These are phyloP conservation scores for Scorias spongiosa DNA, from an alignment of 2,329 filamentous ascomycete species.

Conservation along the genomic window DNA sequence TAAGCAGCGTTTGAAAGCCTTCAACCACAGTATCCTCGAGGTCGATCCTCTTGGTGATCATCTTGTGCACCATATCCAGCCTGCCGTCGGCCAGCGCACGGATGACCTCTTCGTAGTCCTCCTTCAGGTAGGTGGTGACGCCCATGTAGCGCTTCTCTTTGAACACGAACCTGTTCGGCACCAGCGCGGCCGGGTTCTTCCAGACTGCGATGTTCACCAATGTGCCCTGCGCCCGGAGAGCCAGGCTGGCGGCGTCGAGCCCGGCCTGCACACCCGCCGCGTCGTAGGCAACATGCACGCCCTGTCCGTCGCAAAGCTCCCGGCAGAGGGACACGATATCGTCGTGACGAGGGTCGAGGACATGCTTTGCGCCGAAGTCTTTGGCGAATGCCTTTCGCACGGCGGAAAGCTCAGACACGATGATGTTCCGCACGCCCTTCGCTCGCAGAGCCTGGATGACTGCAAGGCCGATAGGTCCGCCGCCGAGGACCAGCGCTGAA, in stretches of 20 bases:
- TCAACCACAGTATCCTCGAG: constrained; percentile 32
- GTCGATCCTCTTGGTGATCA: constrained; percentile 35
- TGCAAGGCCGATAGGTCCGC: constrained; percentile 38
- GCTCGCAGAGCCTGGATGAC: constrained; percentile 33
- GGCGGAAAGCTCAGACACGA: constrained; percentile 36
- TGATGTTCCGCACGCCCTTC: constrained; percentile 32
- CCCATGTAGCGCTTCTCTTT: constrained; percentile 38
- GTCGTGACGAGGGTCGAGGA: constrained; percentile 36
- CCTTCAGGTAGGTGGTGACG: constrained; percentile 36
- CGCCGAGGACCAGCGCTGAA: constrained; percentile 35
- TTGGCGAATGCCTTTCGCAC: constrained; percentile 34
- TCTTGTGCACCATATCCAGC: constrained; percentile 25
- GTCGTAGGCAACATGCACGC: constrained; percentile 37
- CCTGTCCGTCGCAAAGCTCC: constrained; percentile 29
- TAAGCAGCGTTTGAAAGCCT: constrained; percentile 32
- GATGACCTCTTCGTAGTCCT: constrained; percentile 35
- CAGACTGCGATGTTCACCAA: constrained; percentile 42
- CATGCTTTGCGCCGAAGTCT: constrained; percentile 35
- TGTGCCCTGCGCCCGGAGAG: constrained; percentile 34
- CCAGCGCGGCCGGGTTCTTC: constrained; percentile 36
- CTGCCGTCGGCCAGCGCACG: constrained; percentile 31
- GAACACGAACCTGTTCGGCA: constrained; percentile 37
- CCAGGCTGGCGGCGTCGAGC: constrained; percentile 33
- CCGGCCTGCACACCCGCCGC: constrained; percentile 38
- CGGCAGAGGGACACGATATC: constrained; percentile 31